Evolutionary conservation across 129 eudicot species (phyloP).

Genomic region (Gnaphalium uliginosum): DNA sequence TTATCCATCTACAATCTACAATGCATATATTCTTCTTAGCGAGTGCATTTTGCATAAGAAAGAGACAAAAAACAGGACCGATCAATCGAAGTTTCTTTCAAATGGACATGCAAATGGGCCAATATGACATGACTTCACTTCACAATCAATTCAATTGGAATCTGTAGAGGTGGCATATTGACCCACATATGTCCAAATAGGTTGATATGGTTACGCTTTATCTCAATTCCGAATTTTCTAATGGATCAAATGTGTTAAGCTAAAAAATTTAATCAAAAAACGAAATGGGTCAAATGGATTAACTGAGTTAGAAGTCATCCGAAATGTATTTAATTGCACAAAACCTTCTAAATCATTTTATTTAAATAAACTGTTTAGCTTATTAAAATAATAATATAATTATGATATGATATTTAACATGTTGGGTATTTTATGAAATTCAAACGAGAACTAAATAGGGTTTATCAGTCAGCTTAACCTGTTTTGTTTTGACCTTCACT

Average conservation of each 20-base stretch:
- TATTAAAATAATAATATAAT: no score
- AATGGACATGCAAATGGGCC: neutral
- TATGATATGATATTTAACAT: neutral
- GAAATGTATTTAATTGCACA: neutral
- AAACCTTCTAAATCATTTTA: neutral
- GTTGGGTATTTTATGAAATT: neutral
- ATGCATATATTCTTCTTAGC: conserved; percentile 11
- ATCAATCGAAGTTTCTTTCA: neutral
- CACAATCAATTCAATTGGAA: neutral
- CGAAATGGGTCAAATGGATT: neutral
- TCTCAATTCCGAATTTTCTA: no score
- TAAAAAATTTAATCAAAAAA: neutral
- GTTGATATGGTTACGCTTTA: neutral
- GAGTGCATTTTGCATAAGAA: neutral
- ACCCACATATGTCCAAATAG: neutral
- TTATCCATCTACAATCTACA: neutral
- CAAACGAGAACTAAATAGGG: no score
- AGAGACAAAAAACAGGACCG: neutral
- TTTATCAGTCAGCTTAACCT: no score
- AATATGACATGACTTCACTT: conserved; percentile 12
- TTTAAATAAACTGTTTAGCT: neutral
- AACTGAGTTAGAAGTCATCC: neutral
- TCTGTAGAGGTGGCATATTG: neutral
- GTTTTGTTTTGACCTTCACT: no score
- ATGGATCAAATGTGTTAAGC: neutral